Conservation (phyloP, 2,329 filamentous ascomycete species). For the Pseudogymnoascus sp. region DNA sequence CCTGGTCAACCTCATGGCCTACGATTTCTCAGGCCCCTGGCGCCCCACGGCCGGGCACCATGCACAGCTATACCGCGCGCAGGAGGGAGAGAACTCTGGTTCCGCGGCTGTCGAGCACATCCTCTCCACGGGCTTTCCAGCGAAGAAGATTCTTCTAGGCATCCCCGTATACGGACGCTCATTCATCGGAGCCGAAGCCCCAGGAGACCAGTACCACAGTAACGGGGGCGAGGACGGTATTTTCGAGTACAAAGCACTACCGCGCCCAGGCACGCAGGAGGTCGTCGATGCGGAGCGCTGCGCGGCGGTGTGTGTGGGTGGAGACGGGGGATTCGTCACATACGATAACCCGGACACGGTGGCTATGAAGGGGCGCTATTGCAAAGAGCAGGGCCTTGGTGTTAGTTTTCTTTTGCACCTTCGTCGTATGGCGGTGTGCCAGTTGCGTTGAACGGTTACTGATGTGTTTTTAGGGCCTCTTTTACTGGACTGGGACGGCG, state of each 20-base stretch:
- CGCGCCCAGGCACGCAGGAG: conserved; percentile 53
- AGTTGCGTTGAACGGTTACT: conserved; percentile 10
- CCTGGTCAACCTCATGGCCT: conserved; percentile 70
- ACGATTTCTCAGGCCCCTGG: conserved; percentile 72
- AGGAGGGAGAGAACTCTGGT: conserved; percentile 54
- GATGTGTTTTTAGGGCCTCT: conserved; percentile 50
- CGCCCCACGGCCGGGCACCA: conserved; percentile 61
- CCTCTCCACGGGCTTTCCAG: conserved; percentile 55
- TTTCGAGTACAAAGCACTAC: conserved; percentile 67
- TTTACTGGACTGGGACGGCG: conserved; percentile 73
- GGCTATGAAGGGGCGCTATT: conserved; percentile 64
- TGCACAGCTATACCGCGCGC: conserved; percentile 60
- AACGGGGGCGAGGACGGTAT: conserved; percentile 56
- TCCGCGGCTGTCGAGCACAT: conserved; percentile 59
- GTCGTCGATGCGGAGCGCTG: conserved; percentile 57
- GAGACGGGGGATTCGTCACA: conserved; percentile 67
- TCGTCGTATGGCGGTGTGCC: not conserved
- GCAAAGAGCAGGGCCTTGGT: conserved; percentile 60
- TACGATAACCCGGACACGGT: conserved; percentile 76
- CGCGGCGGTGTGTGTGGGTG: conserved; percentile 64
- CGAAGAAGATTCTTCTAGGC: conserved; percentile 65
- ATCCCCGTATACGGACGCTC: conserved; percentile 69
- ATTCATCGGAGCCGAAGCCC: conserved; percentile 56
- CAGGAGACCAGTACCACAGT: conserved; percentile 53
- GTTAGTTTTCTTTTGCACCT: conserved; percentile 28